Evolutionary conservation across 1,139 yeast species (phyloP).

Genomic region (Yamadazyma dendronema): DNA sequence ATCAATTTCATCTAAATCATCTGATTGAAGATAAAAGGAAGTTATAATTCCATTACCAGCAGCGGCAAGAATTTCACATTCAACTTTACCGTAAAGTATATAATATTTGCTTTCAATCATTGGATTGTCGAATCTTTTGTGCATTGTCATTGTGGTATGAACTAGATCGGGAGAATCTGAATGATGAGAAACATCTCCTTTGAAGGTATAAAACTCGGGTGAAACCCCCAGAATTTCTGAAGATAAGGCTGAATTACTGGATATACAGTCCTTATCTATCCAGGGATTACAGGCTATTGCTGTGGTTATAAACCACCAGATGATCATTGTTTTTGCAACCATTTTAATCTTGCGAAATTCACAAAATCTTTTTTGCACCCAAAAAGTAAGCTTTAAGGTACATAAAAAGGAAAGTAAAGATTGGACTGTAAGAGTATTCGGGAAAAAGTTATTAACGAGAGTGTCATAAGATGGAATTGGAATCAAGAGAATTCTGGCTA

Average conservation of each 20-base stretch:
- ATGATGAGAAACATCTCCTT: slow-evolving; percentile 12
- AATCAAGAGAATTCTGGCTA: too few species aligned
- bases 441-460: too few species aligned
- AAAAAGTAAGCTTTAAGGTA: too few species aligned
- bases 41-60: slow-evolving; percentile 43
- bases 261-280: slow-evolving; percentile 22
- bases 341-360: background rate
- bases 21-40: slow-evolving; percentile 45
- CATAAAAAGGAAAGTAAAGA: too few species aligned
- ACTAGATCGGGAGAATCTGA: slow-evolving; percentile 1
- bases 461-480: too few species aligned
- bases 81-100: slow-evolving; percentile 42
- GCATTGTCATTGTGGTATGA: slow-evolving; percentile 18
- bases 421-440: too few species aligned
- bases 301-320: background rate
- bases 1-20: slow-evolving; percentile 49
- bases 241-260: slow-evolving; percentile 22
- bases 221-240: slow-evolving; percentile 8
- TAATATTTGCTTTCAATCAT: slow-evolving; percentile 34
- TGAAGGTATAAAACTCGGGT: slow-evolving; percentile 3
- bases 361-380: background rate
- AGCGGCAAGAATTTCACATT: slow-evolving; percentile 38
- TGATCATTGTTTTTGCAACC: slow-evolving; percentile 7
- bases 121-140: slow-evolving; percentile 38
- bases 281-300: slow-evolving; percentile 25